Evolutionary conservation across 1,284 basidiomycete genomes (phyloP), one percentile per base, ranked within the genome.

Genomic region (Violaceomyces palustris): DNA sequence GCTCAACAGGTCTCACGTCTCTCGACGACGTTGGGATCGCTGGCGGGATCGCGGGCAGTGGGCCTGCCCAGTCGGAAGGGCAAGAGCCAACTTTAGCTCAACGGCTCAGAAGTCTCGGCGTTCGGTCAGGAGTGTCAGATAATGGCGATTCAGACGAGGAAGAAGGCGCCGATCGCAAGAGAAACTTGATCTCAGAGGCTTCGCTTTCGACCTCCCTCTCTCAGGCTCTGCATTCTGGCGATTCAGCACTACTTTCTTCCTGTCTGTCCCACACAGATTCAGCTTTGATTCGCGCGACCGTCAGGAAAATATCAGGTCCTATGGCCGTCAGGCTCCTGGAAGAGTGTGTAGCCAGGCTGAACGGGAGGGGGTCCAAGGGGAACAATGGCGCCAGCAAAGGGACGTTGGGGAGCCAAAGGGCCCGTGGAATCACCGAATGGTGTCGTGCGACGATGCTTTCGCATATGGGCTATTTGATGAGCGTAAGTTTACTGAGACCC

Each of bases 161-260:
- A 43, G 37, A 47, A 28, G 42, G 54, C n/a, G 76, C 82, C 17
- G 81, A 26, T 42, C 29, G n/a, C n/a, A n/a, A n/a, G n/a, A n/a
- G n/a, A n/a, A n/a, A n/a, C n/a, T 29, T 59, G 47, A 47, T 87
- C 29, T 88, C 88, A 33, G 84, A 88, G 1, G 84, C 86, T 50
- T 94, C 93, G 1, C 81, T 98, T 42, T 89, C 93, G 19, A 85
- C 91, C 40, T 92, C 93, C 12, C 80, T 99, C 36, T 88, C 93
- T 38, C 94, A 99, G 76, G 93, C 94, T 0, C 77, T 99, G 35
- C 93, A 99, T 74, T 96, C 93, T 3, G 86, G 87, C 17, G 94
- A 99, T 77, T 82, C 85, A 1, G 82, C 84, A 6, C 77, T 98
- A 29, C 78, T 98, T 45, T 89, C 94, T 67, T 84, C 86, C 22